Evolutionary conservation across 345 rosid species (phyloP), one percentile per base, ranked within the genome.

Genomic region (Anacardium occidentale): DNA sequence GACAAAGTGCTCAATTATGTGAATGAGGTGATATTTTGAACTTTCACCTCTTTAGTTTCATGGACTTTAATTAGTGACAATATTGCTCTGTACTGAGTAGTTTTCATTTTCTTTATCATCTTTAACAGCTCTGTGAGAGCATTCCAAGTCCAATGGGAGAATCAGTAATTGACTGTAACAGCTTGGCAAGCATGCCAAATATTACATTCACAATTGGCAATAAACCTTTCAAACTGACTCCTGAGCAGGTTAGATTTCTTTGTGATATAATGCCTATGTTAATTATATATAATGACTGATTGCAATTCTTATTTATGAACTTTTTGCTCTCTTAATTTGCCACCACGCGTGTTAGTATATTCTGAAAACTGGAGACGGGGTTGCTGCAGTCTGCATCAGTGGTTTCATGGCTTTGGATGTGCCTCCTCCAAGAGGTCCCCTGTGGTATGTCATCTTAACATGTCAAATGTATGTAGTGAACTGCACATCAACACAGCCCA

Each of bases 341-440:
- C 7, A 77, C 29, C 7, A 5, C 45, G 17, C 18, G 12, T 17
- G 15, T 54, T 47, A 92, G 98, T 92, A 92, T 68, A 78, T 92
- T 71, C 71, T 92, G 51, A 87, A 81, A 83, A 81, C 84, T 32
- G 92, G 89, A 37, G 82, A 78, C 57, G 89, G 93, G 42, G 2
- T 62, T 68, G 67, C 89, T 13, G 71, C 80, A 10, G 81, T 77
- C 63, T 90, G 98, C 80, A 72, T 90, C 68, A 93, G 93, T 42
- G 90, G 94, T 17, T 88, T 93, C 71, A 76, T 76, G 37, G 94
- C 91, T 37, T 79, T 83, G 18, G 93, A 88, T 76, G 32, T 89
- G 68, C 88, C 91, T 32, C 86, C 92, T 69, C 94, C 91, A 0
- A 77, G 81, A 14, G 94, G 90, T 73, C 96, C 94, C 72, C 81